Base-by-base conservation (phyloP, 2,329 filamentous ascomycete genomes). In the Stachybotrys chartarum region DNA sequence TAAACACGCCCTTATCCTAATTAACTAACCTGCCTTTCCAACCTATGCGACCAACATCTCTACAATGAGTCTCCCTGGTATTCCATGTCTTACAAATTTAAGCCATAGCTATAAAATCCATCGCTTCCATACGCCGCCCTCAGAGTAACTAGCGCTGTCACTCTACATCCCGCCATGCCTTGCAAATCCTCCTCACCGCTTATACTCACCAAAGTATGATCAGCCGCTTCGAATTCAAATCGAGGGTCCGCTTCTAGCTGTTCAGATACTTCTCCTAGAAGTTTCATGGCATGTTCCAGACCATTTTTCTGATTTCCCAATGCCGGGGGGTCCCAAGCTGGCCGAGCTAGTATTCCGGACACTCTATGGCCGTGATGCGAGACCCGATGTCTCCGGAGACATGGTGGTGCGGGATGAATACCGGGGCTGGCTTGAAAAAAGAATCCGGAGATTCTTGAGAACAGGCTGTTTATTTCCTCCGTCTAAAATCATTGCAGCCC, bases 401-500 rank as follows among this genome's bases (percentile, higher is more conserved):
- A 3, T 63, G 12, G 51, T 61, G 17, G 54, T 64, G 6, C 57
- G 60, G 3, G 60, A 64, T 53, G 59, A 63, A 45, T 62, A 62
- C 44, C 47, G 62, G 32, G 56, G 57, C 48, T 60, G 54, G 61
- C 53, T 49, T n/a, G n/a, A n/a, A n/a, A n/a, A n/a, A n/a, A n/a
- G n/a, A n/a, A n/a, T n/a, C n/a, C n/a, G n/a, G n/a, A n/a, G n/a
- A n/a, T n/a, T n/a, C n/a, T n/a, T n/a, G n/a, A n/a, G n/a, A n/a
- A n/a, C n/a, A n/a, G n/a, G n/a, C n/a, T n/a, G n/a, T n/a, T n/a
- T n/a, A n/a, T n/a, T n/a, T n/a, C n/a, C n/a, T n/a, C n/a, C n/a
- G n/a, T n/a, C n/a, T n/a, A n/a, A n/a, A n/a, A n/a, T n/a, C n/a
- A n/a, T n/a, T n/a, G n/a, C n/a, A n/a, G n/a, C n/a, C n/a, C n/a